Evolutionary conservation across 768 basidiomycete species (phyloP).

Genomic region (Zangia roseola): DNA sequence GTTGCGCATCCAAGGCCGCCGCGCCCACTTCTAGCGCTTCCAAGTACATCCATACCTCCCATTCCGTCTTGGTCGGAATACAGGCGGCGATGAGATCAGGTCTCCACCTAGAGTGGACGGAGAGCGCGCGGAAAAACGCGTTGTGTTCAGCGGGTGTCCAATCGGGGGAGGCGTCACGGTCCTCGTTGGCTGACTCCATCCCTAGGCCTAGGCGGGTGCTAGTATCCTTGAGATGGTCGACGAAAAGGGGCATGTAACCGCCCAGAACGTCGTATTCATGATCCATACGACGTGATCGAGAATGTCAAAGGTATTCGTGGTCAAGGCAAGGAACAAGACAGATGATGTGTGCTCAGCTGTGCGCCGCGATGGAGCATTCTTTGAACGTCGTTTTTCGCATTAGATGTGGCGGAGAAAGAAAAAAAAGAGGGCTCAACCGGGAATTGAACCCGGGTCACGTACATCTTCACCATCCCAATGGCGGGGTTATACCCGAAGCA

Average conservation of each 20-base stretch:
- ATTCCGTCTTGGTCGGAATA: conserved; percentile 61
- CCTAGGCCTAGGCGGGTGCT: conserved; percentile 15
- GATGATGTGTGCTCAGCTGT: neutral
- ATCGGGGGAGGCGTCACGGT: conserved; percentile 4
- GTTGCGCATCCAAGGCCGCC: conserved; percentile 12
- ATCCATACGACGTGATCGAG: conserved; percentile 6
- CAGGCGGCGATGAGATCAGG: conserved; percentile 75
- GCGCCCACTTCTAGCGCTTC: conserved; percentile 43
- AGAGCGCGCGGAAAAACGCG: conserved; percentile 67
- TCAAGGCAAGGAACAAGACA: conserved; percentile 2
- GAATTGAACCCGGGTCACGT: conserved; percentile 39
- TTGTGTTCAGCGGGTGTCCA: conserved; percentile 75
- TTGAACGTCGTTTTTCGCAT: neutral
- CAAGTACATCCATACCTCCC: conserved; percentile 71
- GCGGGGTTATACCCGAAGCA: conserved; percentile 31
- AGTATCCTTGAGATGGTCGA: conserved; percentile 28
- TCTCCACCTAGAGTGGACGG: conserved; percentile 64
- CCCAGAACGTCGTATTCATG: conserved; percentile 15
- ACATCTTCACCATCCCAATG: conserved; percentile 31
- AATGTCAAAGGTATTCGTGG: neutral
- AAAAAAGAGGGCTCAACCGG: conserved; percentile 31
- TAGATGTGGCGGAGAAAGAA: neutral
- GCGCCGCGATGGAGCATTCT: conserved; percentile 16
- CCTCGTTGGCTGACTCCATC: neutral
- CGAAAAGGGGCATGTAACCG: conserved; percentile 27